Evolutionary conservation across 2,329 filamentous ascomycete species (phyloP).

Genomic region (Curvularia spicifera): DNA sequence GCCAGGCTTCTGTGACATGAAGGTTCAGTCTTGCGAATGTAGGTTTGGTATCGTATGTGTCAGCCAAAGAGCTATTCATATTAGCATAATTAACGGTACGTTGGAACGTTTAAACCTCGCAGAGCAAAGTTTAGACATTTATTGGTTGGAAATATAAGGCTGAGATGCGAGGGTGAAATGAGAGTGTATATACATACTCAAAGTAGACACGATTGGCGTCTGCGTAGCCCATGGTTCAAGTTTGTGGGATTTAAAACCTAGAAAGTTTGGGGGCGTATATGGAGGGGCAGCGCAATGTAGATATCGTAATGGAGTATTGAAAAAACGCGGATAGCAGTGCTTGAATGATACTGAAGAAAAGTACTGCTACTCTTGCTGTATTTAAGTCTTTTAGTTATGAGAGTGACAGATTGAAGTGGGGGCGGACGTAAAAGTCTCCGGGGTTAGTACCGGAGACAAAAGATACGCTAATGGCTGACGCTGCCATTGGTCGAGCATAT

Average conservation of each 20-base stretch:
- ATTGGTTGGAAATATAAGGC: not conserved
- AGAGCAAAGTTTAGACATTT: not conserved
- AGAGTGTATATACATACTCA: slow-evolving; percentile 30
- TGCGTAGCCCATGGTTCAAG: slow-evolving; percentile 34
- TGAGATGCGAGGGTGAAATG: not conserved
- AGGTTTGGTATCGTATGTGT: slow-evolving; percentile 62
- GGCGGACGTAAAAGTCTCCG: slow-evolving; percentile 23
- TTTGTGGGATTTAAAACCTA: too few relatives aligned
- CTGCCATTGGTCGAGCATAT: slow-evolving; percentile 21
- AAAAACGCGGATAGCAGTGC: not conserved
- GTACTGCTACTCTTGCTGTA: not conserved
- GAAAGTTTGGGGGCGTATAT: not conserved
- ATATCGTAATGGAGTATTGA: not conserved
- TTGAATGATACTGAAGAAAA: not conserved
- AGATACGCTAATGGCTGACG: slow-evolving; percentile 6
- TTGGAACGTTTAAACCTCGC: not conserved
- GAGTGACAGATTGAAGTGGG: not conserved
- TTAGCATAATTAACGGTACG: not conserved
- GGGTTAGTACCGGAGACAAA: slow-evolving; percentile 22
- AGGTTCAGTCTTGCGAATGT: slow-evolving; percentile 61
- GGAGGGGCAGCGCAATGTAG: not conserved
- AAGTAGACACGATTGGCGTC: slow-evolving; percentile 48
- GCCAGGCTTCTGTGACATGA: slow-evolving; percentile 63
- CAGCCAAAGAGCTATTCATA: slow-evolving; percentile 57
- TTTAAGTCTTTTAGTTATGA: not conserved